These are phyloP conservation scores for Thecaphora frezii DNA, from an alignment of 1,284 basidiomycete genomes.

Conservation along the genomic window DNA sequence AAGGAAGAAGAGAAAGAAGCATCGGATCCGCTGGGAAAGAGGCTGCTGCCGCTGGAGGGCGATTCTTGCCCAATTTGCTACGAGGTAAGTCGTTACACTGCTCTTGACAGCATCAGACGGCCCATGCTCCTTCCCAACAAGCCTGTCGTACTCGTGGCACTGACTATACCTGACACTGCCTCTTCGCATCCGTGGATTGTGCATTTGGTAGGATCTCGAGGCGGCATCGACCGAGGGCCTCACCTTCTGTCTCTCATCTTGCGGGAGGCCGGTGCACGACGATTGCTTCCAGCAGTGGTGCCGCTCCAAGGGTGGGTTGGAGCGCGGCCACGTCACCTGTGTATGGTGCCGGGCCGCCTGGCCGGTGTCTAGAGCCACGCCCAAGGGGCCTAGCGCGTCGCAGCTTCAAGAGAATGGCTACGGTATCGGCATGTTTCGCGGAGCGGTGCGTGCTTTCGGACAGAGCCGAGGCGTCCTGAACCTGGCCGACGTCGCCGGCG, in stretches of 20 bases:
- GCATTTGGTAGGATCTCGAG: constrained; percentile 12
- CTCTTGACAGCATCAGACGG: too few species aligned
- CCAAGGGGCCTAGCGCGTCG: constrained; percentile 11
- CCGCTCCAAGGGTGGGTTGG: constrained; percentile 11
- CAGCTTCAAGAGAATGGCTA: constrained; percentile 10
- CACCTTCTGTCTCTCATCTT: constrained; percentile 29
- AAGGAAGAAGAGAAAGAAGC: too few species aligned
- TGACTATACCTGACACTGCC: too few species aligned
- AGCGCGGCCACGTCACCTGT: constrained; percentile 8
- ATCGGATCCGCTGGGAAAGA: constrained; percentile 7
- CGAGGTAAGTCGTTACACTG: constrained; percentile 3
- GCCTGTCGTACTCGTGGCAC: too few species aligned
- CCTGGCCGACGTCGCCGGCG: constrained; percentile 17
- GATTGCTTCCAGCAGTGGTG: constrained; percentile 32
- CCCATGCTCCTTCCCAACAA: too few species aligned
- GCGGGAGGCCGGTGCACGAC: constrained; percentile 29
- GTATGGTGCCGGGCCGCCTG: constrained; percentile 27
- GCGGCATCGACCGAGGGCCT: constrained; percentile 21
- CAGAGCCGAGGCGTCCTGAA: constrained; percentile 18
- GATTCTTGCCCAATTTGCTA: constrained; percentile 36
- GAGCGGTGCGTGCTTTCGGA: constrained; percentile 14
- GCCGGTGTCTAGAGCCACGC: too few species aligned
- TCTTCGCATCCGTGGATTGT: neutral
- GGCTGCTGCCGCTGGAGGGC: constrained; percentile 20
- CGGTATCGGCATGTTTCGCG: constrained; percentile 12